Base-by-base conservation (phyloP, 306 rosid genomes). In the Vicia sativa region DNA sequence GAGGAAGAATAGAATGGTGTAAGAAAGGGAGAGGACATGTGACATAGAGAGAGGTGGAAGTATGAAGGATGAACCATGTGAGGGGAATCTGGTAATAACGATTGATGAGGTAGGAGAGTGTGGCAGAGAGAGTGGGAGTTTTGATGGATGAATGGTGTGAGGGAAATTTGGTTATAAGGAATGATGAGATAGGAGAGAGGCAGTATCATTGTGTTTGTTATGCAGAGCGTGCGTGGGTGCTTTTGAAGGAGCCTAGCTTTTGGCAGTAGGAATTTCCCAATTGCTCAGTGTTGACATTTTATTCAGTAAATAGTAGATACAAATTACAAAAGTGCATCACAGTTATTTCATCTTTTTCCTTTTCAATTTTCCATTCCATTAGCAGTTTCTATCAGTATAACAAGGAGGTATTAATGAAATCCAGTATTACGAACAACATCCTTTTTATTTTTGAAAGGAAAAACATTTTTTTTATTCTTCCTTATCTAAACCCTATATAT, bases 381-480 rank as follows among this genome's bases (percentile, higher is more conserved):
- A 0, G 9, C 28, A 0, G 29, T 50, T 19, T 50, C n/a, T 19
- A 19, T 4, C 57, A 50, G 23, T 28, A 54, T 15, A 28, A 67
- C 28, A 59, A 21, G 2, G 11, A 35, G 35, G 6, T 61, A 71
- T 21, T 21, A 67, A 48, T 62, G 3, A 48, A 59, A 67, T 35
- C 64, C 28, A 28, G 34, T 11, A 64, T 38, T 65, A 72, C 7
- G 43, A 29, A 4, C 3, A 46, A 28, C 46, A 11, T 58, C 26
- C 52, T 39, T 58, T 57, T 65, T 62, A 71, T 29, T 29, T 29
- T 29, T 29, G 35, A 29, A 29, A 29, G 35, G 52, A 44, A 6
- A 7, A 57, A 28, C 46, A 11, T 58, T n/a, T 52, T 41, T 58
- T 57, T 66, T 62, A 72, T 31, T 37, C 42, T 21, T 28, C 54